Evolutionary conservation across 163 green algal genomes (phyloP).

Genomic region (Chlorella variabilis): DNA sequence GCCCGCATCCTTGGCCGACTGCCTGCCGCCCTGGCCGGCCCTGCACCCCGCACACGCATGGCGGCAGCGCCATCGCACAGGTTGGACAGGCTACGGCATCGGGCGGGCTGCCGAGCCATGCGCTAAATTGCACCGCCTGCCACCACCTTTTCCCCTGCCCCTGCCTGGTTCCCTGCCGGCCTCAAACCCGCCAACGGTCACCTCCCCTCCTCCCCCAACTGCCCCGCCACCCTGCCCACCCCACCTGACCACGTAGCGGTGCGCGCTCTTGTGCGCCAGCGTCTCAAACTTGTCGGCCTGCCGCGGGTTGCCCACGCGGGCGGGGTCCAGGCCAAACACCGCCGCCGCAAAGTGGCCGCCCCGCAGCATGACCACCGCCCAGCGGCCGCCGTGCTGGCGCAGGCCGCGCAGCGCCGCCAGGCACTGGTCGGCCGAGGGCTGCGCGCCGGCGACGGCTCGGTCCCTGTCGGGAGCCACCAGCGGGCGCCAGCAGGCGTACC

Average conservation of each 20-base stretch:
- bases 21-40: conserved; percentile 74
- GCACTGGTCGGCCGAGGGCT: conserved; percentile 29
- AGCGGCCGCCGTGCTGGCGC: conserved; percentile 52
- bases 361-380: conserved; percentile 80
- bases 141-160: too few relatives aligned
- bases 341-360: conserved; percentile 85
- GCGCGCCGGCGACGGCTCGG: background rate
- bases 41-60: too few relatives aligned
- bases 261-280: conserved; percentile 85
- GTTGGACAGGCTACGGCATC: too few relatives aligned
- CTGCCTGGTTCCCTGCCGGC: too few relatives aligned
- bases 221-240: too few relatives aligned
- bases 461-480: conserved; percentile 43
- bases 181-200: too few relatives aligned
- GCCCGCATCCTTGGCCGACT: conserved; percentile 88
- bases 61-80: too few relatives aligned
- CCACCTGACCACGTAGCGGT: conserved; percentile 88
- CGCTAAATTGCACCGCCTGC: too few relatives aligned
- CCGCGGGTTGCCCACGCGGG: conserved; percentile 24
- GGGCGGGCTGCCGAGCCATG: too few relatives aligned
- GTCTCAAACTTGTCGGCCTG: conserved; percentile 58
- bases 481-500: conserved; percentile 69
- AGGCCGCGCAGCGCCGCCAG: conserved; percentile 53
- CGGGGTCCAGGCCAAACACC: conserved; percentile 4
- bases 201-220: background rate